Percentiles rank a stretch among this genome's conserved stretches.
Evolutionary conservation across 2,329 filamentous ascomycete genomes (phyloP).

Genomic region (Trichoderma sp.): DNA sequence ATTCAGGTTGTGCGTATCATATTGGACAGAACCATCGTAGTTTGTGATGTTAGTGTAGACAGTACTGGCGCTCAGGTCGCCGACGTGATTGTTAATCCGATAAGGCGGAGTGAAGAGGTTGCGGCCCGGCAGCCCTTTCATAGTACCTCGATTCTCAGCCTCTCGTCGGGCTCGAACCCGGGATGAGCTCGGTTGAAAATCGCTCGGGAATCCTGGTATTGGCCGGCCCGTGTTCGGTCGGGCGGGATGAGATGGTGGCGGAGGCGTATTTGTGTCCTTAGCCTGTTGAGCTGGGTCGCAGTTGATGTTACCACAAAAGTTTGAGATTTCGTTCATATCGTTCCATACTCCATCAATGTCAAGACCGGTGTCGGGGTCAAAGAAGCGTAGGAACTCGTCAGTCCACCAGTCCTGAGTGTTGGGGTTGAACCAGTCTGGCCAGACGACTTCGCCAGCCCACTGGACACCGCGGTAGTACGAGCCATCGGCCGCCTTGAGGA

Average conservation of each 20-base stretch:
- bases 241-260: conserved; percentile 57
- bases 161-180: conserved; percentile 1
- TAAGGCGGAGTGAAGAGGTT: conserved; percentile 76
- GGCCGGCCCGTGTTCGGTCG: conserved; percentile 63
- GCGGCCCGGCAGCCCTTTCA: conserved; percentile 51
- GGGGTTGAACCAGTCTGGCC: conserved; percentile 75
- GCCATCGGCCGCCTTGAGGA: conserved; percentile 56
- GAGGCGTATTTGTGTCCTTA: conserved; percentile 47
- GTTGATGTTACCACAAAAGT: conserved; percentile 36
- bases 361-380: conserved; percentile 63
- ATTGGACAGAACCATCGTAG: conserved; percentile 73
- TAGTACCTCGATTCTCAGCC: conserved; percentile 40
- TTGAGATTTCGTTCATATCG: conserved; percentile 59
- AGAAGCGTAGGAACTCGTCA: conserved; percentile 65
- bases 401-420: conserved; percentile 69
- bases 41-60: conserved; percentile 62
- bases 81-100: conserved; percentile 71
- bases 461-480: conserved; percentile 66
- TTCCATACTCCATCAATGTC: conserved; percentile 80
- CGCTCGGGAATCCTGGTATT: conserved; percentile 66
- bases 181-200: conserved; percentile 33
- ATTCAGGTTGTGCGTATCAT: conserved; percentile 81
- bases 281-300: conserved; percentile 34
- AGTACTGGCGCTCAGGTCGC: conserved; percentile 56
- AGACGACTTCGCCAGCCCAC: conserved; percentile 73